Conservation (phyloP, 495 filamentous ascomycete species). For the Xeromyces bisporus region DNA sequence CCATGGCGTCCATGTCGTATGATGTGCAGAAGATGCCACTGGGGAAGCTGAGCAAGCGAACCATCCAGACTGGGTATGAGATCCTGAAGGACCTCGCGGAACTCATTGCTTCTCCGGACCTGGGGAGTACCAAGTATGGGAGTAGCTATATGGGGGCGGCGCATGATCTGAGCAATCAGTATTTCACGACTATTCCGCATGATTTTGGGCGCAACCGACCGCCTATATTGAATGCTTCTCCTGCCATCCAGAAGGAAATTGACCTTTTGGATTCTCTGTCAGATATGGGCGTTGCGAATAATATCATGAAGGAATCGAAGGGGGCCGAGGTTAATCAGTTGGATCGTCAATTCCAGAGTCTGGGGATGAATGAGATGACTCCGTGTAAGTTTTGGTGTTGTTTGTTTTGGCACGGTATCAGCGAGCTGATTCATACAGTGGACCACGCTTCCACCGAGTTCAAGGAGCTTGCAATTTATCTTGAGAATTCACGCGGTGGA, state of each 20-base stretch:
- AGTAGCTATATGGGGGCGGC: conserved; percentile 21
- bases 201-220: conserved; percentile 58
- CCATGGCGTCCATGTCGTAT: conserved; percentile 55
- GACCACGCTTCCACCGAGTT: conserved; percentile 43
- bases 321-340: conserved; percentile 40
- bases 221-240: conserved; percentile 37
- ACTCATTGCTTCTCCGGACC: conserved; percentile 33
- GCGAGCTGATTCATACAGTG: conserved; percentile 23
- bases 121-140: conserved; percentile 31
- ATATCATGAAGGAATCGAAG: conserved; percentile 54
- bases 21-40: conserved; percentile 64
- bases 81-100: conserved; percentile 55
- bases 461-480: conserved; percentile 42
- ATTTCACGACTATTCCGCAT: conserved; percentile 71
- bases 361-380: conserved; percentile 62
- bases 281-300: conserved; percentile 66
- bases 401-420: no score
- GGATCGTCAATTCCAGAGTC: conserved; percentile 51
- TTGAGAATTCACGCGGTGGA: conserved; percentile 41
- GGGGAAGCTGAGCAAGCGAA: conserved; percentile 65
- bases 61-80: conserved; percentile 53
- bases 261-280: conserved; percentile 58
- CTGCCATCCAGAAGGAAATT: conserved; percentile 52
- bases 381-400: conserved; percentile 28
- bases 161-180: conserved; percentile 50